Conservation (phyloP, 1,284 basidiomycete species). For the Fomitiporia mediterranea region DNA sequence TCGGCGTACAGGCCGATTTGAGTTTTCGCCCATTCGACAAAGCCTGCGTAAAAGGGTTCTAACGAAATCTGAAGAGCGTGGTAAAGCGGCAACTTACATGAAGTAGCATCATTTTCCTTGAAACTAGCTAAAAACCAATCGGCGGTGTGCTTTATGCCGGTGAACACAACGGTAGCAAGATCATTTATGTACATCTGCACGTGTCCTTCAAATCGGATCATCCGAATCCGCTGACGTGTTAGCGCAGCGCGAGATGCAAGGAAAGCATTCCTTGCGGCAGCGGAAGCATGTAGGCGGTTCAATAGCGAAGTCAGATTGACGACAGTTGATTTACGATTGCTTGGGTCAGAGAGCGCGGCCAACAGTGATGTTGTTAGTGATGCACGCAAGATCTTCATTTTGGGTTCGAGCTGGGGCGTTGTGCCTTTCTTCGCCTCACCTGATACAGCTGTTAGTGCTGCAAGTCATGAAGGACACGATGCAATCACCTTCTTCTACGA, state of each 20-base stretch:
- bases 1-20: constrained; percentile 83
- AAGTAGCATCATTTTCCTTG: constrained; percentile 90
- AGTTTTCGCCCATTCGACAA: constrained; percentile 91
- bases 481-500: constrained; percentile 72
- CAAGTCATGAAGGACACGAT: neutral
- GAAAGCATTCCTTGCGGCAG: constrained; percentile 81
- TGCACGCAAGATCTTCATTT: constrained; percentile 64
- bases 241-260: constrained; percentile 75
- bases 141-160: constrained; percentile 89
- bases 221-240: constrained; percentile 71
- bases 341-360: constrained; percentile 67
- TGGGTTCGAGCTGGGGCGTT: constrained; percentile 49
- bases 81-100: constrained; percentile 49
- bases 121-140: constrained; percentile 98
- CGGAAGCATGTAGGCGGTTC: constrained; percentile 69
- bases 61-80: constrained; percentile 5
- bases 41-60: constrained; percentile 47
- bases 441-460: constrained; percentile 25
- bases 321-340: constrained; percentile 75
- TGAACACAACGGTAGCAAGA: constrained; percentile 80
- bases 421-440: constrained; percentile 61
- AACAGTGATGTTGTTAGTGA: constrained; percentile 73
- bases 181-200: constrained; percentile 79
- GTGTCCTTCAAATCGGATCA: constrained; percentile 90
- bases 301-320: constrained; percentile 72